Percentiles rank a stretch among this genome's conserved stretches.
Conservation (phyloP, 176 grass and related monocot species). For the Avena insularis region DNA sequence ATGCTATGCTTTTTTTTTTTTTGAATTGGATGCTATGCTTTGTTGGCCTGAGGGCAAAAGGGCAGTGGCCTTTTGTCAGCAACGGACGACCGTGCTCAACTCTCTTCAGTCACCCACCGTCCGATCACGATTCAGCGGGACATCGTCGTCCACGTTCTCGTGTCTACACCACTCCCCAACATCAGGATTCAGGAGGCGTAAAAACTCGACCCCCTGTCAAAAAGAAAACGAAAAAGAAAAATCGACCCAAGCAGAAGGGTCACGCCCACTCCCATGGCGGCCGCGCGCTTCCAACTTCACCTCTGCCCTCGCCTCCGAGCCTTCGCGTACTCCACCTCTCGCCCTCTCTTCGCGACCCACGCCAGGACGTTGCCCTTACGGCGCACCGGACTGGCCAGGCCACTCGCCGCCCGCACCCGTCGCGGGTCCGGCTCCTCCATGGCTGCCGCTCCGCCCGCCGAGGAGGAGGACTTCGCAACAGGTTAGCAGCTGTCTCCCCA, state of each 20-base stretch:
- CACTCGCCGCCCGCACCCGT: constrained; percentile 47
- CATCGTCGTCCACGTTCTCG: no score
- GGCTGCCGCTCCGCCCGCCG: constrained; percentile 15
- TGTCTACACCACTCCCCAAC: background rate
- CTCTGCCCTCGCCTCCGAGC: constrained; percentile 34
- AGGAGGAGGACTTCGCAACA: constrained; percentile 68
- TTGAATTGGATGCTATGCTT: no score
- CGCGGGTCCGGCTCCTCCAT: constrained; percentile 46
- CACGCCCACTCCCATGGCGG: constrained; percentile 35
- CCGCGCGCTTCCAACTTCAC: constrained; percentile 33
- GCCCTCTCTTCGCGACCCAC: constrained; percentile 35
- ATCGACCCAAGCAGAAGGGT: background rate
- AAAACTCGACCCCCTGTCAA: no score
- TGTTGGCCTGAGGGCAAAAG: no score
- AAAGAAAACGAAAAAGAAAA: no score
- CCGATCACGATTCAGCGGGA: no score
- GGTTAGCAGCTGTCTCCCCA: constrained; percentile 34
- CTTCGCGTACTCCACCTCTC: constrained; percentile 34
- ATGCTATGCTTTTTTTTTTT: no score
- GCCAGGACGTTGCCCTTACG: background rate
- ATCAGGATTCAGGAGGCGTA: background rate
- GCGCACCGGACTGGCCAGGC: constrained; percentile 34
- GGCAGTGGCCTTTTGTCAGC: no score
- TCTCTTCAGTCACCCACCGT: no score
- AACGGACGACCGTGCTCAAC: no score